Evolutionary conservation across 305 asterid species (phyloP).

Genomic region (Andrographis paniculata): DNA sequence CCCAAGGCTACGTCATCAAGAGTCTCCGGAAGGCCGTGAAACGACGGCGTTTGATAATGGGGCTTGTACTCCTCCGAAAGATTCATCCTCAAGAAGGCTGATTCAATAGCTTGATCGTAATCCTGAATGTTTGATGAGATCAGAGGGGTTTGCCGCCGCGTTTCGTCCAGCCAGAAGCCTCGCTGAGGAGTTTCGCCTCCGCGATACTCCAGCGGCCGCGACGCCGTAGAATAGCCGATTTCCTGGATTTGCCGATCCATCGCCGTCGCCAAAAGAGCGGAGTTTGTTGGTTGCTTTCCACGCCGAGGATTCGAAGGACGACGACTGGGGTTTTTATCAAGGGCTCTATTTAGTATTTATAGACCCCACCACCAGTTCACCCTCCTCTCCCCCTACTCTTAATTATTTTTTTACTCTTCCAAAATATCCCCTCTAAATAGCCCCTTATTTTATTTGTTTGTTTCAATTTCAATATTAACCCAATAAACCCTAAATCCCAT

Average conservation of each 20-base stretch:
- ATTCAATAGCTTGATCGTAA: constrained; percentile 26
- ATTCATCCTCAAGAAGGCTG: constrained; percentile 35
- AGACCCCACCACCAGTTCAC: no score
- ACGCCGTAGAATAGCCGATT: constrained; percentile 18
- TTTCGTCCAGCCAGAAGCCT: constrained; percentile 11
- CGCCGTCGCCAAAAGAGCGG: constrained; percentile 24
- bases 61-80: constrained; percentile 24
- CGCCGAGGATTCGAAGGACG: no score
- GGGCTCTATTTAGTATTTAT: no score
- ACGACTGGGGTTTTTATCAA: no score
- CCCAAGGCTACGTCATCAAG: constrained; percentile 4
- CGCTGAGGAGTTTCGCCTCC: neutral
- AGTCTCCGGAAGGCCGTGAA: constrained; percentile 6
- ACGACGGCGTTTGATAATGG: constrained; percentile 19
- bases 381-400: no score
- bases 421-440: no score
- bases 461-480: no score
- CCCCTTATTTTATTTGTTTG: no score
- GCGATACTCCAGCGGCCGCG: constrained; percentile 16
- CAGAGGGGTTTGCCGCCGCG: constrained; percentile 15
- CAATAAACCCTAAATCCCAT: no score
- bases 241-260: constrained; percentile 28
- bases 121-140: neutral
- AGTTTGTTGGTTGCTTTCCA: no score
- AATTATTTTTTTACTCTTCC: no score